phyloP scores from a whole-genome alignment of 805 yeast species.

The Grigorovia jiainica region DNA sequence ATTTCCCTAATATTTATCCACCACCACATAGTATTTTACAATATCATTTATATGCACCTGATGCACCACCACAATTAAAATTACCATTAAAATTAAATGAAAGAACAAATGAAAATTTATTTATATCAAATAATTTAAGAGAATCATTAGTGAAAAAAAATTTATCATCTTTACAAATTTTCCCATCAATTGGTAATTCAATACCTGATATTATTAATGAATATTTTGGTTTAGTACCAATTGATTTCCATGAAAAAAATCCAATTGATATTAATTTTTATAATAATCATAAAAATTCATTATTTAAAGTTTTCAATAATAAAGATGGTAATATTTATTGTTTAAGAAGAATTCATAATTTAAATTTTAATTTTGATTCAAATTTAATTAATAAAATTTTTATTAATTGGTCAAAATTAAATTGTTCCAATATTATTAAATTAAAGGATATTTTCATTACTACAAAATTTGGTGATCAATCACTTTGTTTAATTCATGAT shows the following conservation, averaged over 20 bases:
- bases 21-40: conserved; percentile 41
- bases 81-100: conserved; percentile 60
- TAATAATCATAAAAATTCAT: conserved; percentile 49
- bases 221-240: conserved; percentile 78
- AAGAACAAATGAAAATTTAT: conserved; percentile 57
- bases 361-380: conserved; percentile 39
- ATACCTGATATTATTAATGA: conserved; percentile 72
- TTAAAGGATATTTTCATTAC: conserved; percentile 79
- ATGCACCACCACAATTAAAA: conserved; percentile 65
- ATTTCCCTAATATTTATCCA: conserved; percentile 30
- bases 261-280: conserved; percentile 22
- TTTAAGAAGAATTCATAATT: conserved; percentile 62
- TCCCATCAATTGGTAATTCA: conserved; percentile 31
- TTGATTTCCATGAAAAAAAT: conserved; percentile 42
- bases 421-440: conserved; percentile 46
- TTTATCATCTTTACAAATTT: conserved; percentile 67
- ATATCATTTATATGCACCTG: conserved; percentile 84
- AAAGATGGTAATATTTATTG: conserved; percentile 69
- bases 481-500: conserved; percentile 73
- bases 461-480: conserved; percentile 71
- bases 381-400: conserved; percentile 45
- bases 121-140: conserved; percentile 63
- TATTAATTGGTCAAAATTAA: conserved; percentile 55
- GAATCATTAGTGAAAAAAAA: conserved; percentile 62
- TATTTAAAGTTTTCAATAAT: conserved; percentile 75